Evolutionary conservation across 2,329 filamentous ascomycete species (phyloP).

Genomic region (Phialocephala subalpina): DNA sequence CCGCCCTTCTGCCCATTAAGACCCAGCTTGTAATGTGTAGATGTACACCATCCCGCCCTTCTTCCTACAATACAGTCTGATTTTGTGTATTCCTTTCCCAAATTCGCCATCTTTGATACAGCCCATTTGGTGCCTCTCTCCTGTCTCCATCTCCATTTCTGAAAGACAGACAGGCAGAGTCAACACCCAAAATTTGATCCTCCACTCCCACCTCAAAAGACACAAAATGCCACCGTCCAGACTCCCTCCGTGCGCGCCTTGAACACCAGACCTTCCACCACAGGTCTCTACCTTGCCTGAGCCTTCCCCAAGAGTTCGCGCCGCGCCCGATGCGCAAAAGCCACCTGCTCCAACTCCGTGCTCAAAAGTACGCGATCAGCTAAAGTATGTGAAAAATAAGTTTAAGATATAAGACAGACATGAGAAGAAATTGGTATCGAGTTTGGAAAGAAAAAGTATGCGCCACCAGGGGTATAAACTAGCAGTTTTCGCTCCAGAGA

Average conservation of each 20-base stretch:
- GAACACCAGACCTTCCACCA: constrained; percentile 24
- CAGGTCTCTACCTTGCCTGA: constrained; percentile 8
- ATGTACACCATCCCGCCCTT: constrained; percentile 4
- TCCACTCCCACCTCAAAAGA: constrained; percentile 38
- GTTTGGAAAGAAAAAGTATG: constrained; percentile 17
- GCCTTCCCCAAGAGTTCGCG: not conserved
- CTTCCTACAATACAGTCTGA: constrained; percentile 25
- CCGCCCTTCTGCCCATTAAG: constrained; percentile 12
- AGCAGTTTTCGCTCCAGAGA: constrained; percentile 21
- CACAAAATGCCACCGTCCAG: constrained; percentile 22
- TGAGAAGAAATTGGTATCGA: constrained; percentile 20
- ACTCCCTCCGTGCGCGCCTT: constrained; percentile 15
- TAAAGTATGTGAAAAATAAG: constrained; percentile 1
- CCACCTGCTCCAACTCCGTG: constrained; percentile 30
- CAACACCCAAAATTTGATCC: constrained; percentile 20
- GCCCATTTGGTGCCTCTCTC: not conserved
- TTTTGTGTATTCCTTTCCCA: constrained; percentile 18
- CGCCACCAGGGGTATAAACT: constrained; percentile 33
- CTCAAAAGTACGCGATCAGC: constrained; percentile 18
- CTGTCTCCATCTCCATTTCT: not conserved
- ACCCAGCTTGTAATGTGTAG: constrained; percentile 3
- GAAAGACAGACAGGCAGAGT: not conserved
- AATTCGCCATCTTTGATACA: constrained; percentile 16
- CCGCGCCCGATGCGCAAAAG: constrained; percentile 9
- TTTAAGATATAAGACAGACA: constrained; percentile 18